Evolutionary conservation across 2,329 filamentous ascomycete species (phyloP).

Genomic region (Penicillium sp.): DNA sequence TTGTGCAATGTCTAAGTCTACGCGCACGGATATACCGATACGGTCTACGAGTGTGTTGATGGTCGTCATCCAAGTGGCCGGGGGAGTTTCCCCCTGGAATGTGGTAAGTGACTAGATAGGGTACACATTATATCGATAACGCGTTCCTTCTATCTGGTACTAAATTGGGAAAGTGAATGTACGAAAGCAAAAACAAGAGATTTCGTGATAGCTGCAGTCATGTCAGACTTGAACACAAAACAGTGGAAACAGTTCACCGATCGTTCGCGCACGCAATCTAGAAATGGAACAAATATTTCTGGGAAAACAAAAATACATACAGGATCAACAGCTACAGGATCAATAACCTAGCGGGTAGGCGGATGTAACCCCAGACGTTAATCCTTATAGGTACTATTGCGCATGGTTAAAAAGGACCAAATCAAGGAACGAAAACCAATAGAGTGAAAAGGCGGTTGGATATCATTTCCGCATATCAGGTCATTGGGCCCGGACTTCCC

Average conservation of each 20-base stretch:
- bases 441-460: neutral
- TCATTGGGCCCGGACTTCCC: neutral
- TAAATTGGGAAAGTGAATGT: neutral
- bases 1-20: neutral
- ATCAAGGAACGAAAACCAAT: neutral
- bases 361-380: neutral
- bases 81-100: slow-evolving; percentile 10
- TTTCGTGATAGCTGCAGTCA: neutral
- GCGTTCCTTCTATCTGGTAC: neutral
- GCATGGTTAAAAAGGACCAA: neutral
- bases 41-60: neutral
- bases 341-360: neutral
- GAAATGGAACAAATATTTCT: neutral
- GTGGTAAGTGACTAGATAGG: neutral
- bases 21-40: slow-evolving; percentile 15
- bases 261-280: neutral
- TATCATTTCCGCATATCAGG: neutral
- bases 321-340: neutral
- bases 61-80: slow-evolving; percentile 2
- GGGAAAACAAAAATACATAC: neutral
- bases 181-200: neutral
- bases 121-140: neutral
- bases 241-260: neutral
- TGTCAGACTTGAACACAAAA: neutral
- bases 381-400: neutral